Conservation (phyloP, 805 yeast species). For the Ogataea ramenticola region DNA sequence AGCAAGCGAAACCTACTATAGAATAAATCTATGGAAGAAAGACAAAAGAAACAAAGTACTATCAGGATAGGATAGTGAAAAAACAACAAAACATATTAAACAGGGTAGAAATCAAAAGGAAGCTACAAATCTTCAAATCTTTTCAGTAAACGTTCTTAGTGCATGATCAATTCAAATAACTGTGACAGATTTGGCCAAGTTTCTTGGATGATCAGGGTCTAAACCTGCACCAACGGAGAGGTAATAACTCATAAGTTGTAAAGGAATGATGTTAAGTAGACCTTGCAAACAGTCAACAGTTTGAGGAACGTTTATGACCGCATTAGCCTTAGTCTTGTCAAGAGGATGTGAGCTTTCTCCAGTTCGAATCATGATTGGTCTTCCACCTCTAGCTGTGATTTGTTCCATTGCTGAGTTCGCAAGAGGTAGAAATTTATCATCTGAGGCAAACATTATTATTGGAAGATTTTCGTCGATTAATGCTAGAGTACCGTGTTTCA, state of each 20-base stretch:
- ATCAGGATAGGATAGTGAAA: too few relatives aligned
- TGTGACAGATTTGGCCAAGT: constrained; percentile 96
- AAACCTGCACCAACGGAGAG: constrained; percentile 90
- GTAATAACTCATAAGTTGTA: constrained; percentile 96
- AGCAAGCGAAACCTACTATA: too few relatives aligned
- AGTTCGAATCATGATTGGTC: constrained; percentile 89
- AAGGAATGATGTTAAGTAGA: constrained; percentile 83
- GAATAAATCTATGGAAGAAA: too few relatives aligned
- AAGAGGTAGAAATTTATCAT: constrained; percentile 94
- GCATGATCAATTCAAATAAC: constrained; percentile 55
- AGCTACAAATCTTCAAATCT: background rate
- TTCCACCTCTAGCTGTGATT: constrained; percentile 95
- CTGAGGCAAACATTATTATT: constrained; percentile 90
- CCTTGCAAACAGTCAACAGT: constrained; percentile 99
- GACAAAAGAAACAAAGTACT: too few relatives aligned
- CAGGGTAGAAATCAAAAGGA: background rate
- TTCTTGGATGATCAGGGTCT: constrained; percentile 98
- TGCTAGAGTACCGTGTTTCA: constrained; percentile 97
- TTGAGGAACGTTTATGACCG: constrained; percentile 82
- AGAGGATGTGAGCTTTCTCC: constrained; percentile 60
- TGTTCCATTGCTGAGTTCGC: constrained; percentile 94
- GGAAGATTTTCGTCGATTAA: constrained; percentile 92
- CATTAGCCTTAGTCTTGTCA: constrained; percentile 47
- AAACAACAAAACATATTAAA: too few relatives aligned
- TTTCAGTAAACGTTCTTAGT: background rate